Evolutionary conservation across 306 rosid genomes (phyloP).

Genomic region (Astragalus glycyphyllos): DNA sequence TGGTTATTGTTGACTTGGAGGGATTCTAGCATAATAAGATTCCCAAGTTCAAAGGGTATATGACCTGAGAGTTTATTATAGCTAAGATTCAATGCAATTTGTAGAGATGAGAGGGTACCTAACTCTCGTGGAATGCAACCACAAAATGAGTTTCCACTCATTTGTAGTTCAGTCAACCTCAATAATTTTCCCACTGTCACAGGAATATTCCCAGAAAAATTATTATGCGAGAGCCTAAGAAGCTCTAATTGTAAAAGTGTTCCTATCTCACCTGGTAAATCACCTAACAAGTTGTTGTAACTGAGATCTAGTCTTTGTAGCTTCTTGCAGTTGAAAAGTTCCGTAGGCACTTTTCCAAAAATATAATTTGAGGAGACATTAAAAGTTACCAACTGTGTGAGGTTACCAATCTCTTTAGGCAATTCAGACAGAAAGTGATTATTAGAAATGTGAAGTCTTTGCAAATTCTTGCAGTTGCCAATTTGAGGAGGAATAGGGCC

Average conservation of each 20-base stretch:
- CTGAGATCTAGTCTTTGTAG: slow-evolving; percentile 81
- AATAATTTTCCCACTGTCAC: slow-evolving; percentile 54
- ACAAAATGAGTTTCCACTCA: slow-evolving; percentile 69
- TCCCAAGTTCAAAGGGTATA: slow-evolving; percentile 67
- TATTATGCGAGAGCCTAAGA: slow-evolving; percentile 64
- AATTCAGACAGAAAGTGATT: slow-evolving; percentile 58
- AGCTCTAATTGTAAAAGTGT: slow-evolving; percentile 65
- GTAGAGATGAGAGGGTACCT: slow-evolving; percentile 70
- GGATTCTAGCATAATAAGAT: slow-evolving; percentile 60
- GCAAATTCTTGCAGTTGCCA: slow-evolving; percentile 60
- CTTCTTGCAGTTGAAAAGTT: slow-evolving; percentile 63
- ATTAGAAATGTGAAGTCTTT: slow-evolving; percentile 72
- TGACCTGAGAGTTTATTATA: slow-evolving; percentile 60
- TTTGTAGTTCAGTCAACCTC: slow-evolving; percentile 71
- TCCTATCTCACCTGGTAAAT: slow-evolving; percentile 67
- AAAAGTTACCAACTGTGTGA: slow-evolving; percentile 65
- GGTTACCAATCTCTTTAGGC: slow-evolving; percentile 72
- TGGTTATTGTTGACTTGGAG: slow-evolving; percentile 75
- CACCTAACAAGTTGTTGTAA: slow-evolving; percentile 53
- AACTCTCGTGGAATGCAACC: slow-evolving; percentile 68
- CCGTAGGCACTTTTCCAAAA: slow-evolving; percentile 55
- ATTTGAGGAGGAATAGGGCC: slow-evolving; percentile 70
- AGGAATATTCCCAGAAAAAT: slow-evolving; percentile 67
- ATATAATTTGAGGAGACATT: slow-evolving; percentile 68
- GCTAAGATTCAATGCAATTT: slow-evolving; percentile 77